Conservation (phyloP, 805 yeast species). For the Saturnispora dispora region DNA sequence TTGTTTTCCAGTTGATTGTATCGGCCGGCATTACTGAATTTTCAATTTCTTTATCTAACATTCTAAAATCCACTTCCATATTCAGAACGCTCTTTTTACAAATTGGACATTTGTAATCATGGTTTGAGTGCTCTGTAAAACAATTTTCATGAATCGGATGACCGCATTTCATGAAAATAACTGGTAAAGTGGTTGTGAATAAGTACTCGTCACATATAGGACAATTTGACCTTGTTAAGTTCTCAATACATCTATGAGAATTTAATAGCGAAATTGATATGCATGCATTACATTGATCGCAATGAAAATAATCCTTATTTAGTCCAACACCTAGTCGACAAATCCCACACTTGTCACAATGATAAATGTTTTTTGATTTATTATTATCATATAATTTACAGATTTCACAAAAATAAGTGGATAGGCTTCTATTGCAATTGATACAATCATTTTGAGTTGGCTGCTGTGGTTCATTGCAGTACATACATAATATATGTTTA, state of each 20-base stretch:
- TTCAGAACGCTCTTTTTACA: constrained; percentile 79
- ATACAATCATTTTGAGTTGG: constrained; percentile 60
- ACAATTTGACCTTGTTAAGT: constrained; percentile 84
- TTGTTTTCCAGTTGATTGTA: constrained; percentile 63
- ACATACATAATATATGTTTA: constrained; percentile 70
- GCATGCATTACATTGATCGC: constrained; percentile 84
- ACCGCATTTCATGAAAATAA: constrained; percentile 89
- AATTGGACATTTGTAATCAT: constrained; percentile 83
- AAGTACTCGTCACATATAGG: constrained; percentile 89
- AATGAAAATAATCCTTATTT: constrained; percentile 85
- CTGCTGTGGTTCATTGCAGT: constrained; percentile 63
- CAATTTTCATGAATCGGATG: constrained; percentile 88
- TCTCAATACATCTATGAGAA: constrained; percentile 75
- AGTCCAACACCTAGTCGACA: constrained; percentile 85
- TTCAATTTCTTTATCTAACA: constrained; percentile 73
- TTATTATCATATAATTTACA: constrained; percentile 84
- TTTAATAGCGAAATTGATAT: constrained; percentile 68
- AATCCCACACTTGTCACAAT: constrained; percentile 87
- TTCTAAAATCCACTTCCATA: constrained; percentile 83
- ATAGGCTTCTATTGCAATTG: constrained; percentile 57
- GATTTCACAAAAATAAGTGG: constrained; percentile 65
- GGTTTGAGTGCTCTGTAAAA: constrained; percentile 71
- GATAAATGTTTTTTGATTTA: constrained; percentile 70
- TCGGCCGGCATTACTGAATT: constrained; percentile 77
- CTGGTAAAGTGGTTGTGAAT: constrained; percentile 73